Percentiles rank a stretch among this genome's conserved stretches.
phyloP scores from a whole-genome alignment of 106 monocot species.

The Posidonia australis region DNA sequence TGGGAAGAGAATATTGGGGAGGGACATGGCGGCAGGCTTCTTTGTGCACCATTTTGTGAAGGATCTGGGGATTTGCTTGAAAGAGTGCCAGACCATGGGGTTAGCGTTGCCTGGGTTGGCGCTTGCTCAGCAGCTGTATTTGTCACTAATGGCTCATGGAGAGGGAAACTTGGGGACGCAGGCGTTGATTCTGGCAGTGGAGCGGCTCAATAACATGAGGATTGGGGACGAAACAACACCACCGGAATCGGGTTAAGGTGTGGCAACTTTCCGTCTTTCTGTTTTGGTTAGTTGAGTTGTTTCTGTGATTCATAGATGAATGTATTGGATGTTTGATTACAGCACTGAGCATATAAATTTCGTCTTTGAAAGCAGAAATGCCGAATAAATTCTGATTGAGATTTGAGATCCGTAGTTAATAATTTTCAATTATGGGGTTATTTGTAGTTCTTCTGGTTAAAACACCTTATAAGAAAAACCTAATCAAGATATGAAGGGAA shows the following conservation, averaged over 20 bases:
- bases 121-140: constrained; percentile 76
- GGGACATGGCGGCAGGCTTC: constrained; percentile 85
- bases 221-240: background rate
- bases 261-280: background rate
- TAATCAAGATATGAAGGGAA: no score
- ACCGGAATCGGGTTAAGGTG: background rate
- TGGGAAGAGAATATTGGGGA: constrained; percentile 70
- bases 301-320: no score
- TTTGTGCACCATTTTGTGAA: constrained; percentile 90
- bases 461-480: no score
- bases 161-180: constrained; percentile 73
- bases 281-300: background rate
- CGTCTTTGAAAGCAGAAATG: no score
- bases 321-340: no score
- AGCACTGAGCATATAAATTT: no score
- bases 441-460: no score
- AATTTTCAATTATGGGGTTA: no score
- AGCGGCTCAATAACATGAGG: constrained; percentile 63
- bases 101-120: constrained; percentile 74
- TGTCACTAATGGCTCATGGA: constrained; percentile 73
- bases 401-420: no score
- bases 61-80: constrained; percentile 89
- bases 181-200: constrained; percentile 63
- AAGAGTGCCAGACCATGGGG: constrained; percentile 79
- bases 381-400: no score